phyloP scores from a whole-genome alignment of 2,329 filamentous ascomycete species.

The Epichloe festucae region DNA sequence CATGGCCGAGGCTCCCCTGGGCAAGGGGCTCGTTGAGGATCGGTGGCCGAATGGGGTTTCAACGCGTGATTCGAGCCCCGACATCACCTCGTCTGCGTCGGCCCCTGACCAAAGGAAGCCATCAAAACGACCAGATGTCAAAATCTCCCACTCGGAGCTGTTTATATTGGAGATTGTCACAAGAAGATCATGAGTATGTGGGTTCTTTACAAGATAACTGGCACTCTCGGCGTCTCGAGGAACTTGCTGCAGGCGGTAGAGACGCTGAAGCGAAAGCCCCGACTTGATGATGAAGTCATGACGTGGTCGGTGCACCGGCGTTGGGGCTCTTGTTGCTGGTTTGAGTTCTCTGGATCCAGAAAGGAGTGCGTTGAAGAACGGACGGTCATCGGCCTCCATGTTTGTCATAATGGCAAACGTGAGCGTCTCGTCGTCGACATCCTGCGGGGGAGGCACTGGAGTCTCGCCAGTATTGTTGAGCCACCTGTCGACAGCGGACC shows the following conservation, averaged over 20 bases:
- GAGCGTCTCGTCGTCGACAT: conserved; percentile 87
- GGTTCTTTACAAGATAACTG: conserved; percentile 75
- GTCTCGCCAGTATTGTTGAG: conserved; percentile 66
- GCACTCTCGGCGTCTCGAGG: conserved; percentile 80
- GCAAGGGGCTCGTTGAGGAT: conserved; percentile 25
- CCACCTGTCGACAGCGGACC: conserved; percentile 84
- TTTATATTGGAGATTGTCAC: conserved; percentile 80
- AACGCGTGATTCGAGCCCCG: conserved; percentile 37
- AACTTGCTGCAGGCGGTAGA: conserved; percentile 61
- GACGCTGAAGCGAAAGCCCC: conserved; percentile 65
- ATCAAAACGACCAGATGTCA: conserved; percentile 87
- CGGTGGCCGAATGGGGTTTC: conserved; percentile 36
- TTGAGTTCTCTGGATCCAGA: conserved; percentile 45
- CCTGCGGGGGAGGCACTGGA: conserved; percentile 67
- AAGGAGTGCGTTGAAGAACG: conserved; percentile 71
- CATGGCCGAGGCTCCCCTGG: conserved; percentile 29
- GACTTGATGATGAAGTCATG: conserved; percentile 64
- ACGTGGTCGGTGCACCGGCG: conserved; percentile 51
- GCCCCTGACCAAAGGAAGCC: conserved; percentile 91
- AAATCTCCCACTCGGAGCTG: conserved; percentile 89
- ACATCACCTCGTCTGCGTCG: conserved; percentile 41
- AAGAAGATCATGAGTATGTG: conserved; percentile 70
- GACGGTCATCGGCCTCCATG: conserved; percentile 60
- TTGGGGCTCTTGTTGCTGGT: conserved; percentile 50
- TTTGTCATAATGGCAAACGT: conserved; percentile 89